Conservation (phyloP, 106 monocot genomes). For the Hemerocallis citrina region DNA sequence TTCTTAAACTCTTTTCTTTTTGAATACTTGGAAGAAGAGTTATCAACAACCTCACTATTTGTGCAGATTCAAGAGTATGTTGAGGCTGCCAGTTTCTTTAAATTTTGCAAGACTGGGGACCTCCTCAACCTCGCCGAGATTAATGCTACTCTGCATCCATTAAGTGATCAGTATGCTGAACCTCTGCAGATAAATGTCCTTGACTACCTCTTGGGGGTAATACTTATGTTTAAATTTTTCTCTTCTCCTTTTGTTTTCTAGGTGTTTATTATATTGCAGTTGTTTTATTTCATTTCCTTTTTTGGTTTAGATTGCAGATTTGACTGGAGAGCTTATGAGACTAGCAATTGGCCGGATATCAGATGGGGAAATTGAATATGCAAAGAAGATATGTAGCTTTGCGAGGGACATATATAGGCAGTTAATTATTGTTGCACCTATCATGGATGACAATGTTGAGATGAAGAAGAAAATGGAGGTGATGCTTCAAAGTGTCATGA, state of each 20-base stretch:
- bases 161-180: slow-evolving; percentile 42
- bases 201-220: slow-evolving; percentile 88
- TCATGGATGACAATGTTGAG: slow-evolving; percentile 83
- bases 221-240: neutral
- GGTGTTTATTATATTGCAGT: neutral
- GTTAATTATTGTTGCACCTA: slow-evolving; percentile 58
- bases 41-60: neutral
- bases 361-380: slow-evolving; percentile 94
- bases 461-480: slow-evolving; percentile 99
- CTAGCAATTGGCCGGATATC: slow-evolving; percentile 95
- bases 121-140: slow-evolving; percentile 59
- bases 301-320: slow-evolving; percentile 66
- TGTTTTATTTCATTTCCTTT: neutral
- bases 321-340: slow-evolving; percentile 95
- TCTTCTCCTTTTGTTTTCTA: neutral
- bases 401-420: slow-evolving; percentile 83
- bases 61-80: slow-evolving; percentile 92
- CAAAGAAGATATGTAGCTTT: slow-evolving; percentile 75
- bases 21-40: neutral
- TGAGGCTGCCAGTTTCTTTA: slow-evolving; percentile 84
- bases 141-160: slow-evolving; percentile 38
- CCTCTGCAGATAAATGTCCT: slow-evolving; percentile 73
- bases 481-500: slow-evolving; percentile 88
- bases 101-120: slow-evolving; percentile 57
- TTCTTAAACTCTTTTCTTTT: neutral